These are phyloP conservation scores for Oemleria cerasiformis DNA, from an alignment of 306 rosid species.

Conservation along the genomic window DNA sequence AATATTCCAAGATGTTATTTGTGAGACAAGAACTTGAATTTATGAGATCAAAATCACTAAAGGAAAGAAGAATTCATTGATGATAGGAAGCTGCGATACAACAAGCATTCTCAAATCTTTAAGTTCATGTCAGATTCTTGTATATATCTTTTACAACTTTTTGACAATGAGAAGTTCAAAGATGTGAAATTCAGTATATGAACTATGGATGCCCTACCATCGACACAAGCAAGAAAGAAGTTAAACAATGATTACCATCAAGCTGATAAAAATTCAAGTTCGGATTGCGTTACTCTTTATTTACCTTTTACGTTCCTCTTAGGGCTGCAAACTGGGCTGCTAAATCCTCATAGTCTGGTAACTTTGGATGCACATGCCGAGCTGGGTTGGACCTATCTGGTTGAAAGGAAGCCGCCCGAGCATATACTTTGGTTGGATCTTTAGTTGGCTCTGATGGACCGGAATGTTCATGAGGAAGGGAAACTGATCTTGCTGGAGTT, in stretches of 20 bases:
- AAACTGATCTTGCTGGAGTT: constrained; percentile 56
- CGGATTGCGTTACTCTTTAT: constrained; percentile 11
- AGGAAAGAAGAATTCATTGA: constrained; percentile 9
- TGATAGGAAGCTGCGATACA: neutral
- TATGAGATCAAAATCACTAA: neutral
- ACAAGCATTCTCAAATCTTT: constrained; percentile 15
- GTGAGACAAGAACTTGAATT: too few species aligned
- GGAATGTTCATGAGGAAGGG: constrained; percentile 63
- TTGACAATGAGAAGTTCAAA: constrained; percentile 2
- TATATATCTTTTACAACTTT: constrained; percentile 1
- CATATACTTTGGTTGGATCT: constrained; percentile 54
- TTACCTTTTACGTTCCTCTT: constrained; percentile 52
- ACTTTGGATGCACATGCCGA: constrained; percentile 89
- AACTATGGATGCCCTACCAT: neutral
- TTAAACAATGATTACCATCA: constrained; percentile 20
- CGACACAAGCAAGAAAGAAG: neutral
- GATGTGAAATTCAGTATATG: constrained; percentile 1
- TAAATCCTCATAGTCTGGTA: constrained; percentile 87
- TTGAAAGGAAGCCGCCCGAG: constrained; percentile 87
- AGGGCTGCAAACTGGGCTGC: constrained; percentile 81
- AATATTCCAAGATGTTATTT: too few species aligned
- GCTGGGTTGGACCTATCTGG: constrained; percentile 57
- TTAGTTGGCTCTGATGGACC: constrained; percentile 51
- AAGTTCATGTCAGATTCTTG: neutral
- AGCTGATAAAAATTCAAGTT: constrained; percentile 18